Conservation (phyloP, 305 asterid species). For the Fraxinus paxiana region DNA sequence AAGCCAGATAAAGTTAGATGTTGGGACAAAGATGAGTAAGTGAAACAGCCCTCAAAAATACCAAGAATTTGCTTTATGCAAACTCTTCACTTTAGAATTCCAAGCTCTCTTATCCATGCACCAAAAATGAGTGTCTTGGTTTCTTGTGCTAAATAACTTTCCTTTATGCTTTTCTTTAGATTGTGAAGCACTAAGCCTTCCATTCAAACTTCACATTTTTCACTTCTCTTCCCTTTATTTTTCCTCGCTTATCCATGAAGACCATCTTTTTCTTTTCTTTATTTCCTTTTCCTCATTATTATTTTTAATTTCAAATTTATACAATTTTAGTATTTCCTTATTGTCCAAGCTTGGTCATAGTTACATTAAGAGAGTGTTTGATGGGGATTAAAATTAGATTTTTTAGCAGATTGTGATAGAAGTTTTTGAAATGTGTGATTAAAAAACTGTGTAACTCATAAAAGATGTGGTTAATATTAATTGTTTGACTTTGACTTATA, state of each 20-base stretch:
- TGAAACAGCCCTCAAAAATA: constrained; percentile 33
- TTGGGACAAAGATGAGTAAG: constrained; percentile 41
- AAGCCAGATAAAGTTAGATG: constrained; percentile 54
- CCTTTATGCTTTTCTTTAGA: constrained; percentile 69
- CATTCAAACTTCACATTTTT: constrained; percentile 34
- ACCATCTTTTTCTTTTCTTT: constrained; percentile 11
- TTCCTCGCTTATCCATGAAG: constrained; percentile 17
- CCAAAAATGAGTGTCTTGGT: constrained; percentile 52
- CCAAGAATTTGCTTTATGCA: constrained; percentile 56
- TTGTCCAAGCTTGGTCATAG: neutral
- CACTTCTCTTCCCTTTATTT: constrained; percentile 15
- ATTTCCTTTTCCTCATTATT: neutral
- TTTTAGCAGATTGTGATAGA: too few relatives aligned
- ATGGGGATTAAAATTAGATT: too few relatives aligned
- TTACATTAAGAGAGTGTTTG: neutral
- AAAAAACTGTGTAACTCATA: too few relatives aligned
- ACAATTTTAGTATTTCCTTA: neutral
- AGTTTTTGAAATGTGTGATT: too few relatives aligned
- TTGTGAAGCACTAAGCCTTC: constrained; percentile 27
- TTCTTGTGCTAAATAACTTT: constrained; percentile 58
- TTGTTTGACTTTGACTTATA: too few relatives aligned
- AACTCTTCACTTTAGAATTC: constrained; percentile 45
- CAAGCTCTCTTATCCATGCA: constrained; percentile 56
- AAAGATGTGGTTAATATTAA: too few relatives aligned
- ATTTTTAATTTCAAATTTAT: constrained; percentile 1